Evolutionary conservation across 73 alveolate species (phyloP), one percentile per base, ranked within the genome.

Genomic region (Paramecium biaurelia): DNA sequence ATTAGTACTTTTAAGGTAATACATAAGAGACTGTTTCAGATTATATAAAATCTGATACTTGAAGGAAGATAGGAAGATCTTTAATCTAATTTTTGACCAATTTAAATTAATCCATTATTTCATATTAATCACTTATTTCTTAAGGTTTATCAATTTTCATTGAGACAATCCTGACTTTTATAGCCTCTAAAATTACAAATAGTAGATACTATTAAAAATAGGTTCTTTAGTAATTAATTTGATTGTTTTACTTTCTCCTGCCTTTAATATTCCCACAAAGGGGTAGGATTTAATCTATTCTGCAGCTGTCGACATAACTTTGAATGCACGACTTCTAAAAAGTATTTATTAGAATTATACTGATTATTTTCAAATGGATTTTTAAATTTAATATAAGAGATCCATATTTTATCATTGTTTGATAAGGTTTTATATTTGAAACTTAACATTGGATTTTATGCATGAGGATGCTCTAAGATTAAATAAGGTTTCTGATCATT

Each of bases 11-110:
- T 53, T 18, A 53, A 53, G 68, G 21, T 26, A 0, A 23, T 63
- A 63, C 84, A 26, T 28, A 63, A n/a, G 84, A 63, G 45, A 63
- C 84, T 11, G 84, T 63, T 28, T 63, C 53, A 63, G 84, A 63
- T 63, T 63, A 32, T 7, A 63, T 63, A 30, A 63, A 28, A 63
- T 63, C 49, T 30, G 84, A 26, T 30, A 63, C 84, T 32, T 63
- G 14, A 1, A 63, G 47, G 53, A 32, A 3, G 47, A 63, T 63
- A 9, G 41, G 84, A n/a, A 63, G 41, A 23, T 63, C 84, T 30
- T 63, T 63, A 32, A 26, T 32, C 23, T 63, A 24, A 63, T 63
- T 26, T 9, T 63, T 32, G 26, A 32, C 30, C 26, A 63, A 7
- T 63, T 63, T 63, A 63, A 63, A 63, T 63, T 63, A 63, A 30